These are phyloP conservation scores for Hortiboletus flavorubellus DNA, from an alignment of 768 basidiomycete species.

Conservation along the genomic window DNA sequence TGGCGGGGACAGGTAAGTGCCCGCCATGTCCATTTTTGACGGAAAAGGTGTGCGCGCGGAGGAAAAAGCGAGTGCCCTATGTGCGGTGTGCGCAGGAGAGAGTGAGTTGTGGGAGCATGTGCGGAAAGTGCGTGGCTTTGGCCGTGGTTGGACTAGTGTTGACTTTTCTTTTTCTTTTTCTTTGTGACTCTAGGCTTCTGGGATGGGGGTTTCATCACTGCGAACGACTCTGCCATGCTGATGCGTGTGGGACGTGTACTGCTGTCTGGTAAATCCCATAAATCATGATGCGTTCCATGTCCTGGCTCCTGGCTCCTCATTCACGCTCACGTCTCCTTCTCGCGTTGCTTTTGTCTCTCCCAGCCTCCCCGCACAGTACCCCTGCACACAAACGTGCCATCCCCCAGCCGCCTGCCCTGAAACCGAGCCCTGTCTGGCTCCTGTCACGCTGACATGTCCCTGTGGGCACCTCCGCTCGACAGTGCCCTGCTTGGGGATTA, in stretches of 20 bases:
- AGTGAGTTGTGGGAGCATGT: constrained; percentile 80
- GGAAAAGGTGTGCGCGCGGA: constrained; percentile 81
- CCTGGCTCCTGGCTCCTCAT: neutral
- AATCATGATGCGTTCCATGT: constrained; percentile 61
- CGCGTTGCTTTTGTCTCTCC: neutral
- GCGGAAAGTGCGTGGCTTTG: constrained; percentile 59
- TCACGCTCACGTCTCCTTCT: neutral
- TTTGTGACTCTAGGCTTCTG: constrained; percentile 46
- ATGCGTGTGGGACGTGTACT: constrained; percentile 74
- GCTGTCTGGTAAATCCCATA: constrained; percentile 76
- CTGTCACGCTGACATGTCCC: constrained; percentile 68
- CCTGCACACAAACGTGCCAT: constrained; percentile 78
- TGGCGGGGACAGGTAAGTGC: constrained; percentile 39
- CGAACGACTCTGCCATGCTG: constrained; percentile 76
- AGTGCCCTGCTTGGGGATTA: constrained; percentile 57
- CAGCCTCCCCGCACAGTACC: constrained; percentile 69
- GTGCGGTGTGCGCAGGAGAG: constrained; percentile 76
- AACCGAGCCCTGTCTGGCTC: constrained; percentile 66
- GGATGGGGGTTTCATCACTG: constrained; percentile 90
- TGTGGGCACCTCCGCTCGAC: constrained; percentile 81
- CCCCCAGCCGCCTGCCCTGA: constrained; percentile 86
- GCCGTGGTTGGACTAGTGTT: neutral
- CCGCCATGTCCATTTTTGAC: constrained; percentile 88
- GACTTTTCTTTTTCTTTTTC: neutral
- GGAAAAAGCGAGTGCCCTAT: constrained; percentile 77